Evolutionary conservation across 2,329 filamentous ascomycete genomes (phyloP).

Genomic region (Phoma sp.): DNA sequence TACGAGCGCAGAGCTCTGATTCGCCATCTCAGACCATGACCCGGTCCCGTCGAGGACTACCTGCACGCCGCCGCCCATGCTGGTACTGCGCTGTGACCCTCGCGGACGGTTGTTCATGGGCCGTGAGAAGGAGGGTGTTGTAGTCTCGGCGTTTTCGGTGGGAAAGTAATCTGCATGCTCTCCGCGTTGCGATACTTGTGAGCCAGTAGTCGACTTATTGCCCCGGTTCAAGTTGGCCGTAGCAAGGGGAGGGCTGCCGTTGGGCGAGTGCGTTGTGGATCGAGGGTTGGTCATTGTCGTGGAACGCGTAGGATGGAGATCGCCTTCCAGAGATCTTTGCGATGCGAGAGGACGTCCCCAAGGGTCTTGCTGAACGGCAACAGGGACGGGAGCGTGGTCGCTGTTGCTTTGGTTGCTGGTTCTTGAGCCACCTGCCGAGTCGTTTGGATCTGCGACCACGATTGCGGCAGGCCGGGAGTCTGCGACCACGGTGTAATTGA

Average conservation of each 20-base stretch:
- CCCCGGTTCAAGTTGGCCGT: slow-evolving; percentile 28
- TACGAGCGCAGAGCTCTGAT: slow-evolving; percentile 77
- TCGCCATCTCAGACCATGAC: slow-evolving; percentile 89
- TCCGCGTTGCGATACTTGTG: slow-evolving; percentile 44
- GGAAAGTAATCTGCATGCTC: slow-evolving; percentile 47
- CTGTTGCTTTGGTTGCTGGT: slow-evolving; percentile 45
- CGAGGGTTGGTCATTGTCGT: slow-evolving; percentile 43
- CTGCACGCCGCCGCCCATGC: slow-evolving; percentile 83
- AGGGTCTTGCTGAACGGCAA: slow-evolving; percentile 40
- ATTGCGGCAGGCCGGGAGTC: slow-evolving; percentile 66
- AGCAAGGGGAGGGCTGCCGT: slow-evolving; percentile 55
- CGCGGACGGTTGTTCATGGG: slow-evolving; percentile 57
- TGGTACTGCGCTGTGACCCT: slow-evolving; percentile 72
- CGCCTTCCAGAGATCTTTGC: slow-evolving; percentile 46
- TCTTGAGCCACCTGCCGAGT: slow-evolving; percentile 38
- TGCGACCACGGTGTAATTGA: slow-evolving; percentile 87
- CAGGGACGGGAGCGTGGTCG: slow-evolving; percentile 42
- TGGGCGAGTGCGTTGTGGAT: slow-evolving; percentile 56
- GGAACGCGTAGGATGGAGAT: slow-evolving; percentile 47
- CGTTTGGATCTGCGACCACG: slow-evolving; percentile 36
- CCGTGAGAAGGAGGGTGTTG: slow-evolving; percentile 45
- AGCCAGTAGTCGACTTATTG: slow-evolving; percentile 27
- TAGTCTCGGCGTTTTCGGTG: slow-evolving; percentile 33
- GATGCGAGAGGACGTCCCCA: slow-evolving; percentile 40
- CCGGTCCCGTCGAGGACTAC: slow-evolving; percentile 88